Base-by-base conservation (phyloP, 805 yeast genomes). In the Nadsonia fulvescens region DNA sequence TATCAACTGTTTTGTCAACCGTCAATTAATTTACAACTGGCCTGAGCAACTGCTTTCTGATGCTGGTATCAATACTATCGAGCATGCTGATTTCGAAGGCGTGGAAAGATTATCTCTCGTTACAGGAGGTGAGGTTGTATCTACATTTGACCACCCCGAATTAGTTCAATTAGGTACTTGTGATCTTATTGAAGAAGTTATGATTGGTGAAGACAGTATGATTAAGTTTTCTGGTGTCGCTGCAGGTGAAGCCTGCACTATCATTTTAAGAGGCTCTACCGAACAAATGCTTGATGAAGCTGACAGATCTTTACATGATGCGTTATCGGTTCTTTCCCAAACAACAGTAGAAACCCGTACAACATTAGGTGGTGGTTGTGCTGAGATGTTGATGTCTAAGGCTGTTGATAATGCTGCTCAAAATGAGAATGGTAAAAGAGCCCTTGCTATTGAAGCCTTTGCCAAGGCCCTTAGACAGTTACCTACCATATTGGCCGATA, bases 21-120 rank as follows among this genome's bases (percentile, higher is more conserved):
- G 98, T 47, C 98, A 89, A 56, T 66, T 89, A 45, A 89, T 89
- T 45, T 89, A 89, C 54, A 95, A 89, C 57, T 89, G 86, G 66
- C 98, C 98, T 14, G 98, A 89, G 55, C 94, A 79, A 53, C 61
- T 89, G 38, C 78, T 89, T 44, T 65, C 92, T 5, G 98, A 86
- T 39, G 54, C 81, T 22, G 69, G 71, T 29, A 77, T 89, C 42
- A 83, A 79, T 51, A 71, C 94, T 12, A 81, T 89, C 36, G 98
- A 89, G 53, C 98, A 89, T 47, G 96, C 98, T 9, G 98, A 89
- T 52, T 89, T 89, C 42, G 96, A 79, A 44, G 99, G 96, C 44
- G 79, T 89, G 29, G 98, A 89, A 58, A 71, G 96, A 48, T 65
- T 89, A 38, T 93, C 98, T 3, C 60, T 86, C 20, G 98, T 82